Percentiles rank a stretch among this genome's conserved stretches.
phyloP scores from a whole-genome alignment of 2,329 filamentous ascomycete genomes.

The Plenodomus biglobosus region DNA sequence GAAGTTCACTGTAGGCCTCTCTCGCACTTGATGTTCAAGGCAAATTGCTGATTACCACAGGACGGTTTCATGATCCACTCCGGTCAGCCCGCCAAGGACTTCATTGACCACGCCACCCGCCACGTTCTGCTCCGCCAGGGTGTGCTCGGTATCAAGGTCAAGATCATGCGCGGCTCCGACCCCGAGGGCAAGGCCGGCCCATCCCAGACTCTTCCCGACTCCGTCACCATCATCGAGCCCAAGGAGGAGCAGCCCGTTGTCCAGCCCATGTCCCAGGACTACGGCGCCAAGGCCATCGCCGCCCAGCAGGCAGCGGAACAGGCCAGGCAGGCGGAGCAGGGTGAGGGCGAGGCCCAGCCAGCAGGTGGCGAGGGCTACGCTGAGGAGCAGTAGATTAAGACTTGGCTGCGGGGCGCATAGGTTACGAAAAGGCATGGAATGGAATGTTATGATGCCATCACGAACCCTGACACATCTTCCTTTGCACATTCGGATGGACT shows the following conservation, averaged over 20 bases:
- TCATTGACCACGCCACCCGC: slow-evolving; percentile 97
- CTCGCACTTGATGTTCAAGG: neutral
- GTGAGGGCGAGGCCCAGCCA: slow-evolving; percentile 52
- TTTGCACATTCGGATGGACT: slow-evolving; percentile 36
- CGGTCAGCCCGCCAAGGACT: slow-evolving; percentile 98
- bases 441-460: slow-evolving; percentile 30
- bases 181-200: slow-evolving; percentile 98
- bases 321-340: slow-evolving; percentile 61
- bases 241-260: slow-evolving; percentile 98
- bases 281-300: slow-evolving; percentile 85
- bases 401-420: slow-evolving; percentile 30
- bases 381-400: slow-evolving; percentile 37
- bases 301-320: slow-evolving; percentile 67
- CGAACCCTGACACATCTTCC: slow-evolving; percentile 31
- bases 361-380: slow-evolving; percentile 34
- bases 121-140: slow-evolving; percentile 99
- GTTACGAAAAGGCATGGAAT: slow-evolving; percentile 35
- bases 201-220: slow-evolving; percentile 95
- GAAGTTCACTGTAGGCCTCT: slow-evolving; percentile 88
- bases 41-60: slow-evolving; percentile 43
- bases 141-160: slow-evolving; percentile 99
- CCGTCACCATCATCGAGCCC: slow-evolving; percentile 99
- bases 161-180: slow-evolving; percentile 99
- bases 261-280: slow-evolving; percentile 97
- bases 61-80: slow-evolving; percentile 99